phyloP scores from a whole-genome alignment of 148 eudicot genomes.

The Persicaria maculosa region DNA sequence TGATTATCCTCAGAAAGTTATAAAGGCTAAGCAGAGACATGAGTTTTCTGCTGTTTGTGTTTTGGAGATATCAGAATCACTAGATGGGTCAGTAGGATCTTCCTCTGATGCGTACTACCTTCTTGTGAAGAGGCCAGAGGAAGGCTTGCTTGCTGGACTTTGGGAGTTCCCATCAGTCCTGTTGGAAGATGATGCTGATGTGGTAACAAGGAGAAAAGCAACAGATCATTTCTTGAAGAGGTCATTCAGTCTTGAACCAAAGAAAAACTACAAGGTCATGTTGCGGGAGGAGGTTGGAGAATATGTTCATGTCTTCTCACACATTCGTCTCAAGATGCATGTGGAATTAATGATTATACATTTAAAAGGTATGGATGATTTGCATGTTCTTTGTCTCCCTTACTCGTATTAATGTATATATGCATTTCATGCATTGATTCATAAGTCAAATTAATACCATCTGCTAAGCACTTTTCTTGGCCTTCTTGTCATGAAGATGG shows the following conservation, averaged over 20 bases:
- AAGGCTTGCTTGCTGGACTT: slow-evolving; percentile 94
- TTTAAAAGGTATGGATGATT: slow-evolving; percentile 40
- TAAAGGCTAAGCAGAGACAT: slow-evolving; percentile 66
- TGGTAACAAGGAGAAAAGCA: slow-evolving; percentile 43
- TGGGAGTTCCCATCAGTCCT: slow-evolving; percentile 96
- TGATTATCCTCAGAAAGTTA: slow-evolving; percentile 73
- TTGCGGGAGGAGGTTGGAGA: slow-evolving; percentile 81
- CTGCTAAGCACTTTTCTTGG: not conserved
- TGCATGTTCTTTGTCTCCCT: not conserved
- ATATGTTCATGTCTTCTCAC: slow-evolving; percentile 71
- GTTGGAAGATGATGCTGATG: slow-evolving; percentile 44
- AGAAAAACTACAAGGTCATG: slow-evolving; percentile 37
- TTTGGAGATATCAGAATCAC: slow-evolving; percentile 54
- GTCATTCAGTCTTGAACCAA: slow-evolving; percentile 46
- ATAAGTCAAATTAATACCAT: not conserved
- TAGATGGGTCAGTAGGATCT: slow-evolving; percentile 15
- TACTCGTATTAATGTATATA: too few species aligned
- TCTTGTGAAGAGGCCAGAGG: slow-evolving; percentile 87
- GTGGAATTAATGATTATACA: slow-evolving; percentile 59
- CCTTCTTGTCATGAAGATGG: slow-evolving; percentile 32
- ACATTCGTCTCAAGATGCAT: slow-evolving; percentile 91
- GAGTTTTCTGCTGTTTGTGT: slow-evolving; percentile 86
- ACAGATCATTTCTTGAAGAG: slow-evolving; percentile 52
- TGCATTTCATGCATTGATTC: not conserved
- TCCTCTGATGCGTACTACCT: slow-evolving; percentile 38